These are phyloP conservation scores for Monilinia polystroma DNA, from an alignment of 2,329 filamentous ascomycete species.

Conservation along the genomic window DNA sequence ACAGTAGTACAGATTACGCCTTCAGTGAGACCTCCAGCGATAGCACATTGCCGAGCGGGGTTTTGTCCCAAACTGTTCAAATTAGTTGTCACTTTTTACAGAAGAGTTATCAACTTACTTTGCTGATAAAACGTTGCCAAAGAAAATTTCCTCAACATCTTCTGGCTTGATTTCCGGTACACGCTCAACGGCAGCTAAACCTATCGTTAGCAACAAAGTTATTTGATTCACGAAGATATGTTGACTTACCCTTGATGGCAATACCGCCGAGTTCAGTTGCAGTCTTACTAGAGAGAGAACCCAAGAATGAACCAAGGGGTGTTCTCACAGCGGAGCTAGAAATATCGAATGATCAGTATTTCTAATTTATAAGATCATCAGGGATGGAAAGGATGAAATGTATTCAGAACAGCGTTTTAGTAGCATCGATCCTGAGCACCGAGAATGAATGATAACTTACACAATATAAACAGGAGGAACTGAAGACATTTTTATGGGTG, in stretches of 20 bases:
- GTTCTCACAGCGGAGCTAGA: constrained; percentile 73
- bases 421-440: not conserved
- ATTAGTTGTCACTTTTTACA: constrained; percentile 24
- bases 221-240: not conserved
- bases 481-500: constrained; percentile 63
- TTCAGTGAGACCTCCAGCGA: constrained; percentile 81
- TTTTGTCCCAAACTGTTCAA: constrained; percentile 80
- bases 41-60: constrained; percentile 89
- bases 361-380: not conserved
- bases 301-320: constrained; percentile 90
- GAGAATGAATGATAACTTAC: constrained; percentile 22
- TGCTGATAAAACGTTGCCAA: constrained; percentile 96
- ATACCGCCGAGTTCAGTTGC: constrained; percentile 84
- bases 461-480: constrained; percentile 94
- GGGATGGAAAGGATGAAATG: not conserved
- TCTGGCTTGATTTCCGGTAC: constrained; percentile 82
- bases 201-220: not conserved
- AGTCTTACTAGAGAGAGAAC: constrained; percentile 82
- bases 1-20: constrained; percentile 84
- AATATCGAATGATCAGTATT: not conserved
- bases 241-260: constrained; percentile 77
- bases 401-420: not conserved
- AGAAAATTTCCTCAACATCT: constrained; percentile 94
- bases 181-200: constrained; percentile 72
- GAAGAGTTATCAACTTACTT: constrained; percentile 58